Evolutionary conservation across 2,329 filamentous ascomycete species (phyloP).

Genomic region (Calonectria pseudoreteaudii): DNA sequence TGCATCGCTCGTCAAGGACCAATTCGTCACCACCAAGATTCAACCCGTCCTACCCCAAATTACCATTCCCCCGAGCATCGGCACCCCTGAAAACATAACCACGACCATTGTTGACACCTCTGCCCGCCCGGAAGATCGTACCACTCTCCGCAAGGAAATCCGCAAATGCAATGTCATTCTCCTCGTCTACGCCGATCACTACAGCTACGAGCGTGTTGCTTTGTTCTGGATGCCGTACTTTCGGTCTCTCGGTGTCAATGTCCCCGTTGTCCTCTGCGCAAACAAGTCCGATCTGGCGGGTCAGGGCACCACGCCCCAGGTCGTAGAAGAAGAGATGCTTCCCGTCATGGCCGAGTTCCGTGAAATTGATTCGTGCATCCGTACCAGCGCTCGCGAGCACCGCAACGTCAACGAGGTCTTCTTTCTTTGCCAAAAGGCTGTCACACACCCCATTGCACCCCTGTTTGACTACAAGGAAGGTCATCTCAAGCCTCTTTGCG

Average conservation of each 20-base stretch:
- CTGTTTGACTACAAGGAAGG: constrained; percentile 96
- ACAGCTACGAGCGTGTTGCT: constrained; percentile 97
- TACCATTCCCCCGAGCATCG: constrained; percentile 91
- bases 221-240: constrained; percentile 99
- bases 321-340: constrained; percentile 96
- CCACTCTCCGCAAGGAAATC: constrained; percentile 91
- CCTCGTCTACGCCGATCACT: constrained; percentile 97
- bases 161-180: constrained; percentile 97
- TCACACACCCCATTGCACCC: constrained; percentile 95
- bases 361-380: constrained; percentile 97
- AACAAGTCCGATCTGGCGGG: constrained; percentile 94
- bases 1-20: constrained; percentile 95
- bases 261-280: constrained; percentile 94
- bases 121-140: constrained; percentile 91
- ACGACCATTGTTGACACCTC: constrained; percentile 99
- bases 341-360: constrained; percentile 99
- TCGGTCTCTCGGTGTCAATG: constrained; percentile 96
- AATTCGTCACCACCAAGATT: constrained; percentile 96
- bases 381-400: constrained; percentile 91
- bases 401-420: constrained; percentile 97
- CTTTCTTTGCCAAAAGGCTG: constrained; percentile 97
- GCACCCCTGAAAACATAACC: constrained; percentile 95
- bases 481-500: constrained; percentile 86
- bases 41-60: constrained; percentile 94
- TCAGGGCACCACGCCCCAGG: constrained; percentile 81